Percentiles rank a stretch among this genome's conserved stretches.
phyloP scores from a whole-genome alignment of 2,329 filamentous ascomycete genomes.

The Colletotrichum tofieldiae region DNA sequence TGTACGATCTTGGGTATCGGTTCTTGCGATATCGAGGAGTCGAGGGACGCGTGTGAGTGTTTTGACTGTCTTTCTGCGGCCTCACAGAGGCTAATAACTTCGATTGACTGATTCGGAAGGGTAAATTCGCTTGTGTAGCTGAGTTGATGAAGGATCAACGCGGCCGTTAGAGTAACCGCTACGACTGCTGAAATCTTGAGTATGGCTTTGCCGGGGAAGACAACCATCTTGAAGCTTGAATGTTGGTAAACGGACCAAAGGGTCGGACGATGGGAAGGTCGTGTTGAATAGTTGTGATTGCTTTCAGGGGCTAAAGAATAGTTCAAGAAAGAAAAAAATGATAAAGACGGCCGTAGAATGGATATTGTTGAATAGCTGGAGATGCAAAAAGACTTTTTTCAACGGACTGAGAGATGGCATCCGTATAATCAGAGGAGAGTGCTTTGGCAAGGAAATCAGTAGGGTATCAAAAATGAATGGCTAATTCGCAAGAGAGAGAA shows the following conservation, averaged over 20 bases:
- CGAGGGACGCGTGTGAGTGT: not conserved
- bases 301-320: not conserved
- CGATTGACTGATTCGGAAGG: constrained; percentile 20
- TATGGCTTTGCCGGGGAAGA: constrained; percentile 7
- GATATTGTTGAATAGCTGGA: not conserved
- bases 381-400: not conserved
- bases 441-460: not conserved
- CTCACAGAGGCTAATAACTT: constrained; percentile 9
- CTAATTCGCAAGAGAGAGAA: not conserved
- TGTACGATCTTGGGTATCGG: constrained; percentile 44
- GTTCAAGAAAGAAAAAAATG: not conserved
- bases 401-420: not conserved
- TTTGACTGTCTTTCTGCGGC: not conserved
- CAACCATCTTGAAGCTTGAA: constrained; percentile 4
- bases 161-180: not conserved
- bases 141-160: constrained; percentile 32
- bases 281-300: not conserved
- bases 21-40: not conserved
- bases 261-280: not conserved
- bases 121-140: constrained; percentile 23
- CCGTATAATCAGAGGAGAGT: not conserved
- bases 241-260: not conserved
- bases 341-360: not conserved
- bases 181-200: not conserved
- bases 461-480: not conserved